Base-by-base conservation (phyloP, 257 asterid species). In the Fraxinus excelsior region DNA sequence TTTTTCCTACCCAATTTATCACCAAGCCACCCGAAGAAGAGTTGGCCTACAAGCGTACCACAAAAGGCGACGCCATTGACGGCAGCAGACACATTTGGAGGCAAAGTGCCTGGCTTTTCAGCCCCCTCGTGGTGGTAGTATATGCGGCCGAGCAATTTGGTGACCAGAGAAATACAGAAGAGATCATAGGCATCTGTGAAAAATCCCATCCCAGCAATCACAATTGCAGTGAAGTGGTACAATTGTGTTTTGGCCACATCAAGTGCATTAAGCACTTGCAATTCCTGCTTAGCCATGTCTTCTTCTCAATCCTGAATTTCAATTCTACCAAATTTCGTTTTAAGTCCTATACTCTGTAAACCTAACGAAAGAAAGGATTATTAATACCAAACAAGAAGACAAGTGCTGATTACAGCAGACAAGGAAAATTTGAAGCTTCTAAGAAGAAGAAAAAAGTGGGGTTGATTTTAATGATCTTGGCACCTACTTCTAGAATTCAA, bases 121-220 rank as follows among this genome's bases (percentile, higher is more conserved):
- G 66, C 28, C 26, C 72, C 78, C 0, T 37, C 64, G 16, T 7
- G 42, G 18, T 74, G 72, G 38, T 65, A 75, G 21, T 66, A 66
- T 26, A 75, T 26, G 21, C 79, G 79, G 5, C 79, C 79, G 12
- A 75, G 73, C 31, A 66, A 29, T 65, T 75, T 75, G 5, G 79
- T 75, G 0, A 75, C 79, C 26, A 75, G 32, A 19, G 79, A 75
- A 65, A 75, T 75, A 18, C 79, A 65, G 13, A 75, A 75, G 0
- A 75, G 79, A 35, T 75, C 79, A 66, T 75, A 75, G 0, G 79
- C 79, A 75, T 75, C 79, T 16, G 73, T 75, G n/a, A 75, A 75
- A 19, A 75, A 75, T 12, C 79, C 79, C 73, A 75, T 75, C 28
- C 79, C 79, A 18, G 79, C 79, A 65, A 65, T 53, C 32, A 75